Conservation (phyloP, 208 protist genomes). For the Blechomonas ayalai region DNA sequence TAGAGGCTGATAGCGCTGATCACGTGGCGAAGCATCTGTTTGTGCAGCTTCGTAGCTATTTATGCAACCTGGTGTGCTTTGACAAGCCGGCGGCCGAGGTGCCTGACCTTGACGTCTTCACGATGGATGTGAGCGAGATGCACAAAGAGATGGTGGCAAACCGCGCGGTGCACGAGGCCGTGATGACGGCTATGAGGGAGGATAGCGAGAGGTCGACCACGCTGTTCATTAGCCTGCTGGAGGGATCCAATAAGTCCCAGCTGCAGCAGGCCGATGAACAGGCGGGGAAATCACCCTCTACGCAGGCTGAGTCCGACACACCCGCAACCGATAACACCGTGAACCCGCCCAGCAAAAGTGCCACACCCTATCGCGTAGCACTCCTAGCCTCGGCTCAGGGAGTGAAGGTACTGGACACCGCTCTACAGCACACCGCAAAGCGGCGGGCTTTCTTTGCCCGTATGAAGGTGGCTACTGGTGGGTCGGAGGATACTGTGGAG, state of each 20-base stretch:
- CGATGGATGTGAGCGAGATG: constrained; percentile 11
- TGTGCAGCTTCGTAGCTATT: constrained; percentile 26
- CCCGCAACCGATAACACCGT: not conserved
- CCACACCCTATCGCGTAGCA: not conserved
- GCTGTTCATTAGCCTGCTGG: constrained; percentile 31
- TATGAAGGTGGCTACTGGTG: constrained; percentile 12
- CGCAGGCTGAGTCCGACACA: not conserved
- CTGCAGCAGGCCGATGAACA: not conserved
- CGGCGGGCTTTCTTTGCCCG: constrained; percentile 50
- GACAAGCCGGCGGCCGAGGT: constrained; percentile 26
- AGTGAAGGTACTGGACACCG: constrained; percentile 32
- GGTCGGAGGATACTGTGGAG: not conserved
- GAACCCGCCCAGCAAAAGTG: not conserved
- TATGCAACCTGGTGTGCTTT: constrained; percentile 40
- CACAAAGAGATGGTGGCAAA: constrained; percentile 26
- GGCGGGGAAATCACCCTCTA: not conserved
- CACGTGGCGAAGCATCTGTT: constrained; percentile 47
- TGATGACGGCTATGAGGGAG: constrained; percentile 23
- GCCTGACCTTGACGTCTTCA: constrained; percentile 16
- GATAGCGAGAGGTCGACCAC: constrained; percentile 40
- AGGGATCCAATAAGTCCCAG: not conserved
- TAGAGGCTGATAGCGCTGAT: constrained; percentile 37
- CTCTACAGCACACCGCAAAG: constrained; percentile 23
- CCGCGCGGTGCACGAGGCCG: constrained; percentile 25
- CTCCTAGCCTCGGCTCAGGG: constrained; percentile 39